Conservation (phyloP, 2,329 filamentous ascomycete genomes). For the Rutstroemia sp. region DNA sequence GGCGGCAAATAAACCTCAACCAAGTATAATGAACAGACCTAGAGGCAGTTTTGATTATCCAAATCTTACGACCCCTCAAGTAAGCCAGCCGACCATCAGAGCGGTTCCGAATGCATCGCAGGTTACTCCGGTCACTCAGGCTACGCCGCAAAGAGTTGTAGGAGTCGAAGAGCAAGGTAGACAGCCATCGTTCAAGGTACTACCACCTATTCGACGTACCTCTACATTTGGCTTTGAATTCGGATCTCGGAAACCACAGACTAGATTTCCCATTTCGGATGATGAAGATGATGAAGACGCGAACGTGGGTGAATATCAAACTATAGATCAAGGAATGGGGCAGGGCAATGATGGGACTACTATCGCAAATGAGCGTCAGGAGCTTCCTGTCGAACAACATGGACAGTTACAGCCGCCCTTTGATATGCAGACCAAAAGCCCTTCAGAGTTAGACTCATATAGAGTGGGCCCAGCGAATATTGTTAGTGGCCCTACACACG, state of each 20-base stretch:
- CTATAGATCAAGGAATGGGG: background rate
- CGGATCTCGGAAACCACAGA: constrained; percentile 25
- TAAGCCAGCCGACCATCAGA: background rate
- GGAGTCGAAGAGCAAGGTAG: constrained; percentile 8
- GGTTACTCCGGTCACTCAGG: background rate
- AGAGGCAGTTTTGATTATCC: constrained; percentile 13
- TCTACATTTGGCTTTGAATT: constrained; percentile 47
- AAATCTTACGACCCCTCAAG: background rate
- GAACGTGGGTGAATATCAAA: background rate
- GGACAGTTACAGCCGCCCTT: background rate
- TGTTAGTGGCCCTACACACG: background rate
- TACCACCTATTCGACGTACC: constrained; percentile 51
- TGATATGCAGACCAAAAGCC: background rate
- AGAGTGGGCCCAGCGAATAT: no score
- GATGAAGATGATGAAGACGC: constrained; percentile 15
- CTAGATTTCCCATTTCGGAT: constrained; percentile 22
- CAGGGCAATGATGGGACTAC: background rate
- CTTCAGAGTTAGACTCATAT: background rate
- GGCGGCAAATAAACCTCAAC: background rate
- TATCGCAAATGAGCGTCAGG: background rate
- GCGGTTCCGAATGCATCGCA: constrained; percentile 5
- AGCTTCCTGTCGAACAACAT: no score
- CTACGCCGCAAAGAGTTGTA: background rate
- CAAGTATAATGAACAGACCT: constrained; percentile 18
- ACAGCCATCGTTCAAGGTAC: constrained; percentile 32